Evolutionary conservation across 1,139 yeast genomes (phyloP), one percentile per base, ranked within the genome.

Genomic region (Geotrichum aggregatum): DNA sequence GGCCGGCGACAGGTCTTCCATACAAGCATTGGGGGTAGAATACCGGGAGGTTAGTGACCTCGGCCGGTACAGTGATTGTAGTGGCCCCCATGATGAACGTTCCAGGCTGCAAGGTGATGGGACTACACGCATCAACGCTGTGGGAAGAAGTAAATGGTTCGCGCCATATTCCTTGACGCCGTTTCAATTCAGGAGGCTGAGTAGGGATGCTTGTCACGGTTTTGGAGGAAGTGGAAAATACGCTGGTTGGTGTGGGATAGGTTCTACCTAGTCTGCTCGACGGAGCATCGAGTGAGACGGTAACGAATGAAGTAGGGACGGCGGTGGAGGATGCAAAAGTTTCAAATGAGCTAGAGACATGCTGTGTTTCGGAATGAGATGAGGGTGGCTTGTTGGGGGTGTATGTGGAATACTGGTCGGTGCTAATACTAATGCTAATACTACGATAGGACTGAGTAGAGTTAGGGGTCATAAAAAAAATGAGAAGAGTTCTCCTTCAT

Each of bases 1-100:
- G 50, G 30, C 46, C 49, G 2, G 56, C 54, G 0, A 58, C 60
- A 3, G 64, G 64, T n/a, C 58, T 50, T 1, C 60, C 61, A 7
- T 50, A 16, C 3, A 39, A 28, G 47, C 63, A 52, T 3, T 16
- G 38, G 3, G 50, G 54, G 16, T 40, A 31, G 22, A 48, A 58
- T 28, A 50, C 39, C 11, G 60, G 57, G 5, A 55, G 53, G 41
- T 48, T 49, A n/a, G 52, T 49, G 16, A 52, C 46, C 11, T 28
- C 22, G 11, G 40, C 35, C n/a, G 45, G 39, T 5, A 44, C 47
- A 13, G 33, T 28, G n/a, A 55, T 35, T 3, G 47, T 50, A 16
- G 47, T 34, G 14, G 36, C 41, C 5, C 52, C 51, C 26, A 46
- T 18, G 31, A 49, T 16, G 18, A 40, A 49, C 13, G 52, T 57